Percentiles rank a stretch among this genome's conserved stretches.
These are phyloP conservation scores for Solanum medicagineum DNA, from an alignment of 257 asterid species.

Conservation along the genomic window DNA sequence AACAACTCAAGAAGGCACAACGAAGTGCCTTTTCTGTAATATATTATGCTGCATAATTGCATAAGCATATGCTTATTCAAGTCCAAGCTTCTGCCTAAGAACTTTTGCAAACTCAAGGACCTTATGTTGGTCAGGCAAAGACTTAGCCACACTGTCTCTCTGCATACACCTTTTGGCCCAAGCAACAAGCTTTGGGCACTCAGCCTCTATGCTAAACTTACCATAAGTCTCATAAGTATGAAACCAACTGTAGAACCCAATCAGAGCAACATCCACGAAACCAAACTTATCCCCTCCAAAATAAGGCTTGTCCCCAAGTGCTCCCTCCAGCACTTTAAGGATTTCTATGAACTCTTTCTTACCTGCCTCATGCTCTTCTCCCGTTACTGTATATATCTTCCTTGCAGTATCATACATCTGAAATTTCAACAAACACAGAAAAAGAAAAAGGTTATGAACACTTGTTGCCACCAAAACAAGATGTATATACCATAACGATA, in stretches of 20 bases:
- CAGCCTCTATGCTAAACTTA: constrained; percentile 19
- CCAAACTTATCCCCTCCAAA: constrained; percentile 8
- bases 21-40: not conserved
- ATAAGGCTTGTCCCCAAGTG: constrained; percentile 8
- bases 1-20: not conserved
- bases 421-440: not conserved
- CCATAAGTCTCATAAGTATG: constrained; percentile 8
- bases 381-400: not conserved
- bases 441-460: not conserved
- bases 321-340: constrained; percentile 4
- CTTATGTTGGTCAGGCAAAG: constrained; percentile 19
- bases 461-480: not conserved
- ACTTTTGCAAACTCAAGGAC: not conserved
- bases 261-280: constrained; percentile 6
- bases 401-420: not conserved
- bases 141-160: constrained; percentile 21
- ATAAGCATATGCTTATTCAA: not conserved
- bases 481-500: not conserved
- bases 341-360: constrained; percentile 7
- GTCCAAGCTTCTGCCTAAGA: not conserved
- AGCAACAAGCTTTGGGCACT: constrained; percentile 23
- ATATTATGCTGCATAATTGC: not conserved
- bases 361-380: constrained; percentile 7
- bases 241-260: constrained; percentile 9
- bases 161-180: constrained; percentile 36